Percentiles rank a stretch among this genome's conserved stretches.
These are phyloP conservation scores for Hanseniaspora singularis DNA, from an alignment of 805 yeast species.

Conservation along the genomic window DNA sequence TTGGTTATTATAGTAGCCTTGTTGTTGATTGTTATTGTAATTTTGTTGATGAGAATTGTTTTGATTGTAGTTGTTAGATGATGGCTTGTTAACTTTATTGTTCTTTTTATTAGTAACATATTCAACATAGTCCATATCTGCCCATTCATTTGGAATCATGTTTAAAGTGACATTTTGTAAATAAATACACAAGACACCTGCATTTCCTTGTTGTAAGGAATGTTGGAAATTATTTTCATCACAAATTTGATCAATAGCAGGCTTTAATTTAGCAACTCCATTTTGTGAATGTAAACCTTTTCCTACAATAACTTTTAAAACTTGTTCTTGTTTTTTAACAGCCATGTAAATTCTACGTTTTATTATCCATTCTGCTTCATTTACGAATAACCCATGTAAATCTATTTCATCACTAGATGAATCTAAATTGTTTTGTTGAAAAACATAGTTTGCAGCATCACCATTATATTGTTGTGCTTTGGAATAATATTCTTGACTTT, in stretches of 20 bases:
- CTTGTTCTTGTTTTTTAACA: slow-evolving; percentile 43
- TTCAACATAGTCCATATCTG: slow-evolving; percentile 17
- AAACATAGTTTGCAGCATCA: slow-evolving; percentile 83
- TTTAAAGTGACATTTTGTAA: slow-evolving; percentile 32
- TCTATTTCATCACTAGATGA: slow-evolving; percentile 80
- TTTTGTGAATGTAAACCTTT: slow-evolving; percentile 76
- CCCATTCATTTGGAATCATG: slow-evolving; percentile 34
- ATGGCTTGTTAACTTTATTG: slow-evolving; percentile 19
- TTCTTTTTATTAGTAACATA: slow-evolving; percentile 4
- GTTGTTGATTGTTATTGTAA: slow-evolving; percentile 22
- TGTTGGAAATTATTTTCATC: slow-evolving; percentile 48
- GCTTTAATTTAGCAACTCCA: slow-evolving; percentile 78
- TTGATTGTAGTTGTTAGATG: slow-evolving; percentile 17
- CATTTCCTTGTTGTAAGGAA: slow-evolving; percentile 54
- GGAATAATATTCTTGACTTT: slow-evolving; percentile 47
- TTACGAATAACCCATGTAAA: slow-evolving; percentile 80
- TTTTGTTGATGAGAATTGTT: slow-evolving; percentile 23
- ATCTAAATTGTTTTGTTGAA: slow-evolving; percentile 77
- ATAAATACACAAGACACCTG: slow-evolving; percentile 71
- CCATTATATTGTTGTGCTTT: slow-evolving; percentile 60
- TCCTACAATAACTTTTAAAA: slow-evolving; percentile 76
- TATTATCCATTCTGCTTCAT: slow-evolving; percentile 72
- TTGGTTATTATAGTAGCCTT: slow-evolving; percentile 25
- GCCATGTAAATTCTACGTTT: slow-evolving; percentile 63
- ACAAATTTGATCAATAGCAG: slow-evolving; percentile 76